phyloP scores from a whole-genome alignment of 495 filamentous ascomycete species.

The Hypoxylon perforatum region DNA sequence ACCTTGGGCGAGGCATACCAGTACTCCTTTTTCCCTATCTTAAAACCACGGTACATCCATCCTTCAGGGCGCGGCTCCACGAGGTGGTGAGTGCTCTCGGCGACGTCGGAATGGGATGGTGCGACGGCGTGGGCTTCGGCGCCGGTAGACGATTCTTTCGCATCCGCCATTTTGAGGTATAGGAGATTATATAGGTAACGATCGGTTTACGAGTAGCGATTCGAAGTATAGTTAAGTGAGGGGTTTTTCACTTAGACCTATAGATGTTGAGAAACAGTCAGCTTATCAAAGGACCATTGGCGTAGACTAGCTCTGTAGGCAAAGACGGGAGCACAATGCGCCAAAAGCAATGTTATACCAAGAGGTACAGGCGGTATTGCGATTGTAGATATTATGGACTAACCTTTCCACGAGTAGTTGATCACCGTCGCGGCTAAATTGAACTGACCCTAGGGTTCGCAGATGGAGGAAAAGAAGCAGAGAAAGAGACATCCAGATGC shows the following conservation, averaged over 20 bases:
- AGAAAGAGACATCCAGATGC: neutral
- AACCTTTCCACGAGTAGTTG: slow-evolving; percentile 15
- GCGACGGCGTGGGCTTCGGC: slow-evolving; percentile 5
- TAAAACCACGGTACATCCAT: slow-evolving; percentile 78
- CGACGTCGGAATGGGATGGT: slow-evolving; percentile 18
- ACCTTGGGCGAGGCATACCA: slow-evolving; percentile 82
- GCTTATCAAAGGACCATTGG: slow-evolving; percentile 12
- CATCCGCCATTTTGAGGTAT: slow-evolving; percentile 29
- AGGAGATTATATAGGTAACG: neutral
- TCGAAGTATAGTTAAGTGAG: slow-evolving; percentile 23
- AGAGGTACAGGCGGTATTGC: neutral
- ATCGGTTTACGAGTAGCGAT: slow-evolving; percentile 15
- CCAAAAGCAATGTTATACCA: neutral
- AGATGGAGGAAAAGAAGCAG: slow-evolving; percentile 17
- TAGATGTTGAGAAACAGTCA: slow-evolving; percentile 12
- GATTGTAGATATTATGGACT: neutral
- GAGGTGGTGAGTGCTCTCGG: slow-evolving; percentile 15
- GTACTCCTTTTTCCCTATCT: slow-evolving; percentile 63
- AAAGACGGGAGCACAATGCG: too few species aligned
- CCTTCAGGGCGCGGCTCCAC: slow-evolving; percentile 49
- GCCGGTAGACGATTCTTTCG: slow-evolving; percentile 16
- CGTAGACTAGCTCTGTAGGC: too few species aligned
- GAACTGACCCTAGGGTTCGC: slow-evolving; percentile 18
- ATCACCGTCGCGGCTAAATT: slow-evolving; percentile 39
- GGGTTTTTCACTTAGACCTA: slow-evolving; percentile 22